Evolutionary conservation across 139 green algal species (phyloP), one percentile per base, ranked within the genome.

Genomic region (Tetradesmus lagerheimii): DNA sequence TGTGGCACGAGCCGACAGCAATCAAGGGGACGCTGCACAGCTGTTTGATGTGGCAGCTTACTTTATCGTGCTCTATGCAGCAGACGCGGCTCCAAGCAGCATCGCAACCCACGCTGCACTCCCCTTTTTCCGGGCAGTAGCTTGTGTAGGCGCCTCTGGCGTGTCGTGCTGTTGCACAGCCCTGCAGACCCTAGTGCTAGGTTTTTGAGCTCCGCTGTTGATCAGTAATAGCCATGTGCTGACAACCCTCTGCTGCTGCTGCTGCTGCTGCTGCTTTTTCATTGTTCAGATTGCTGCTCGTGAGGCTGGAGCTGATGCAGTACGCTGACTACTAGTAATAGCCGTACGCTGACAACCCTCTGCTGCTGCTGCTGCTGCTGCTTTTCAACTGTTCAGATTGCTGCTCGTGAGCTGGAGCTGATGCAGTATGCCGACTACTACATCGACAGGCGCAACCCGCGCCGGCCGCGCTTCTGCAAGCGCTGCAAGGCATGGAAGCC

Each of bases 401-500:
- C 93, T n/a, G 86, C 88, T 4, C 31, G 85, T 4, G 93, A 95
- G 89, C 83, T 95, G 86, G 93, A 95, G 78, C 83, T 91, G 20
- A 89, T 95, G 80, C 71, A 86, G n/a, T 95, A 93, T 47, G 62
- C 45, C 16, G 89, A 89, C 34, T 91, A 93, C 79, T 93, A 91
- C 76, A 88, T 92, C 77, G 92, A 93, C 91, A 83, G 88, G 20
- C 83, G 89, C 16, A 89, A 93, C 74, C 92, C 92, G 4, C 91
- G 89, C 25, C 86, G 91, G 64, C 90, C 92, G 18, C 90, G 92
- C 66, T 95, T 80, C 86, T 95, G 93, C 92, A 94, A 94, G 92
- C 92, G 87, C 43, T 95, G 92, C 80, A 94, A 97, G 77, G 93
- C 90, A 2, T 99, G 95, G 96, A 99, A 99, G 92, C 97, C 98